Conservation (phyloP, 495 filamentous ascomycete species). For the Sporormia fimetaria region DNA sequence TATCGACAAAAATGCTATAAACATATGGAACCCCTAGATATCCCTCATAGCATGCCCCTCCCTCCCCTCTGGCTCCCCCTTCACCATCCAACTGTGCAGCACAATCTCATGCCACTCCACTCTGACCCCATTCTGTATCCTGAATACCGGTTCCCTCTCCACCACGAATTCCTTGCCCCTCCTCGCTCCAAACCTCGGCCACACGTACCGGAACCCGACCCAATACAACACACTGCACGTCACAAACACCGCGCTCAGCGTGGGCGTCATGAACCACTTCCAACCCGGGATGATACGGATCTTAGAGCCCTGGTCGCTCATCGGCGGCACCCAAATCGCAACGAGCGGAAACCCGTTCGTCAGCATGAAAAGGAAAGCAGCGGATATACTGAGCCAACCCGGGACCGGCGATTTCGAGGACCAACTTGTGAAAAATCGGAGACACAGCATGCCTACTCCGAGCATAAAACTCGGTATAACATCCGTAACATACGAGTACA, state of each 20-base stretch:
- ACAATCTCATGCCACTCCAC: constrained; percentile 5
- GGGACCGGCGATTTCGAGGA: constrained; percentile 2
- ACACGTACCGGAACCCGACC: not conserved
- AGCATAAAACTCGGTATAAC: constrained; percentile 4
- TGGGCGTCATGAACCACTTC: constrained; percentile 5
- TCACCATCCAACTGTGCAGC: not conserved
- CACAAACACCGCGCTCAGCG: constrained; percentile 1
- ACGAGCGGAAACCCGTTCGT: constrained; percentile 8
- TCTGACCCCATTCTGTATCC: constrained; percentile 1
- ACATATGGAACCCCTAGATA: no score
- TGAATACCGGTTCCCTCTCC: not conserved
- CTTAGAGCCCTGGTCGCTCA: not conserved
- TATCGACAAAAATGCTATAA: no score
- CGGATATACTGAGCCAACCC: constrained; percentile 5
- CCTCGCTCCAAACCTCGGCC: not conserved
- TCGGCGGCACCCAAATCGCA: constrained; percentile 12
- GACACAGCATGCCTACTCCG: constrained; percentile 10
- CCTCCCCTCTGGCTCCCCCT: constrained; percentile 1
- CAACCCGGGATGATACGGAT: not conserved
- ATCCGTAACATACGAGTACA: constrained; percentile 5
- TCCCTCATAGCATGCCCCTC: not conserved
- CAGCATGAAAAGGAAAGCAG: constrained; percentile 10
- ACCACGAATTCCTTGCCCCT: constrained; percentile 3
- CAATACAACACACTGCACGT: constrained; percentile 1
- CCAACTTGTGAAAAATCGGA: constrained; percentile 10